Base-by-base conservation (phyloP, 441 rosid genomes). In the Adansonia madagascariensis region DNA sequence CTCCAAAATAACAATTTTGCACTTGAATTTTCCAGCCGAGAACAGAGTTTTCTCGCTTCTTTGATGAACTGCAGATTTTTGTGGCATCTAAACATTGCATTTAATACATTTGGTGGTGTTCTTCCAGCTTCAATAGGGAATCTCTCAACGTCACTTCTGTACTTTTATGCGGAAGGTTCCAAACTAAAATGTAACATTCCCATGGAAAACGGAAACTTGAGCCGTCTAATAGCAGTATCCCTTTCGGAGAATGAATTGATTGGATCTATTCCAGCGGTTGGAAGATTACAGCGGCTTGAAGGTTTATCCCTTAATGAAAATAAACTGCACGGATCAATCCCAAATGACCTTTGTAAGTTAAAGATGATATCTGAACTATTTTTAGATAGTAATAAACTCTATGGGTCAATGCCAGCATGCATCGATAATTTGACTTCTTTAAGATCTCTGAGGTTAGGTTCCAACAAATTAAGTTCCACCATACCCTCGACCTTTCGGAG, bases 201-300 rank as follows among this genome's bases (percentile, higher is more conserved):
- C 1, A 55, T 55, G 60, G 60, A 55, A 55, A 55, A n/a, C 60
- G 24, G 24, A 55, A 55, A 55, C 10, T 7, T 55, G 10, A 55
- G 24, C 60, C 9, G 60, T 55, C 8, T 17, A 10, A 55, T 55
- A 5, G 22, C 9, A 17, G 17, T 55, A 6, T 55, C 9, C 22
- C 22, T 17, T 55, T 1, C 22, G 22, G 7, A n/a, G 6, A 55
- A 55, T 55, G 60, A 55, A 17, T 17, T 17, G 24, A 22, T 55
- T 55, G 60, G 60, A 55, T 9, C 60, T 17, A 55, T 55, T 17
- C 24, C 60, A 55, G 20, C 60, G 17, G 9, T 17, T 17, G 60
- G 60, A 55, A 55, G 60, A 55, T 55, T 55, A 55, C 60, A 55
- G 60, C 11, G 9, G 60, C 60, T 55, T 55, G 60, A 55, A 55